Percentiles rank a stretch among this genome's conserved stretches.
Conservation (phyloP, 177 flowering plant species). For the Vitis hybrid region DNA sequence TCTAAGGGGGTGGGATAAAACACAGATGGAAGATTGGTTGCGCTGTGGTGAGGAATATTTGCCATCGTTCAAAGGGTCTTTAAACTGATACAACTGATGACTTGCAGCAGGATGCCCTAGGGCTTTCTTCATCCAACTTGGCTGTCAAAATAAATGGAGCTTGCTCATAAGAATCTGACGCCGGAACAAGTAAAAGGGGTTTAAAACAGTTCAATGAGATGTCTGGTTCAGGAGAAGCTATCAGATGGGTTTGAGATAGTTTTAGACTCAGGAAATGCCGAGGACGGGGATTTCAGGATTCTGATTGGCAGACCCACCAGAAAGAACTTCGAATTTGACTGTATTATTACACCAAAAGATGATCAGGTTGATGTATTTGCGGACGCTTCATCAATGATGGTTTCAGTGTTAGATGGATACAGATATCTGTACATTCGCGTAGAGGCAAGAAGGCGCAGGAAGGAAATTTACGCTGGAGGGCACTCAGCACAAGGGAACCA, state of each 20-base stretch:
- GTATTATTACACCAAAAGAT: constrained; percentile 83
- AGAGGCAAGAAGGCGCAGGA: constrained; percentile 98
- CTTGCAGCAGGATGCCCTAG: too few relatives aligned
- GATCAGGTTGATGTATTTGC: constrained; percentile 89
- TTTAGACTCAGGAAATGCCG: constrained; percentile 78
- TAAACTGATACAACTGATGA: too few relatives aligned
- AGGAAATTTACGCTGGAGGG: constrained; percentile 99
- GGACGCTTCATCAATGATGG: constrained; percentile 88
- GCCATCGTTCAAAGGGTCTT: too few relatives aligned
- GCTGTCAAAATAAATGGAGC: too few relatives aligned
- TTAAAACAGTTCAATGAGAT: too few relatives aligned
- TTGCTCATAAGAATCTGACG: too few relatives aligned
- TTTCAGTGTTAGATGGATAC: constrained; percentile 92
- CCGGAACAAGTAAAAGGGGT: too few relatives aligned
- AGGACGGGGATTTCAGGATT: constrained; percentile 84
- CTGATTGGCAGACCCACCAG: constrained; percentile 47
- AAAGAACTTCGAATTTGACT: constrained; percentile 79
- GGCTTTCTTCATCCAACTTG: too few relatives aligned
- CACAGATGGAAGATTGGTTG: too few relatives aligned
- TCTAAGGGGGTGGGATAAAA: too few relatives aligned
- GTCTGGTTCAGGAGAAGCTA: constrained; percentile 50
- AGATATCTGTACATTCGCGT: constrained; percentile 96
- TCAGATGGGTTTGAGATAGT: constrained; percentile 49
- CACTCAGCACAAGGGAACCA: constrained; percentile 75
- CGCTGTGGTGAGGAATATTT: too few relatives aligned